Evolutionary conservation across 164 flowering plant genomes (phyloP), one percentile per base, ranked within the genome.

Genomic region (Nymphaea colorata): DNA sequence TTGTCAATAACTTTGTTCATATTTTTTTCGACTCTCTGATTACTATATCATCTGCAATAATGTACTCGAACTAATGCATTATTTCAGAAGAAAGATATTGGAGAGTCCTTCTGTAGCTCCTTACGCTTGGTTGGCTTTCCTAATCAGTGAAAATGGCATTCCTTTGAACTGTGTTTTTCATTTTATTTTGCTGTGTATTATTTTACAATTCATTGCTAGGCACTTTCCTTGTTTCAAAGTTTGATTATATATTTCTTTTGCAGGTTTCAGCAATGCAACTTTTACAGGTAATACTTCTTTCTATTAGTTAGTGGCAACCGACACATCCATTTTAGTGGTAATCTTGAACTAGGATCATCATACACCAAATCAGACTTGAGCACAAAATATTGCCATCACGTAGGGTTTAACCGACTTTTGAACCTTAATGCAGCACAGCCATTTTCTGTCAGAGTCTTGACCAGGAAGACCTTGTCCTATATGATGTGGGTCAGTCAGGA

Each of bases 221-320:
- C 55, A 7, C 12, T 47, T 7, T 47, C 12, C 6, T 47, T 47
- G 55, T 47, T 47, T 47, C 12, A 12, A 47, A 25, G 36, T 25
- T 25, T 25, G 11, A 47, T 47, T 78, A 11, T 74, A 64, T 68
- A 41, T 47, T 42, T 62, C 18, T 72, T 64, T 65, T 78, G 85
- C 96, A 90, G 96, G 83, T 76, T 72, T 90, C 47, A 80, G 77
- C 77, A 88, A 88, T 75, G 53, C 73, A 43, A 84, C 97, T n/a
- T 82, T 87, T 74, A 66, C 86, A 78, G 97, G 94, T 90, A 68
- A 81, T 85, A 77, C 64, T 64, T 61, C 67, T 47, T 14, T 36
- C 51, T 53, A 42, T 47, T 65, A 61, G 10, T 45, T 60, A 2
- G 4, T 45, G 36, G 12, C 44, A 43, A 8, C 5, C 16, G 15